Base-by-base conservation (phyloP, 768 basidiomycete species). In the Tephrocybe rancida region DNA sequence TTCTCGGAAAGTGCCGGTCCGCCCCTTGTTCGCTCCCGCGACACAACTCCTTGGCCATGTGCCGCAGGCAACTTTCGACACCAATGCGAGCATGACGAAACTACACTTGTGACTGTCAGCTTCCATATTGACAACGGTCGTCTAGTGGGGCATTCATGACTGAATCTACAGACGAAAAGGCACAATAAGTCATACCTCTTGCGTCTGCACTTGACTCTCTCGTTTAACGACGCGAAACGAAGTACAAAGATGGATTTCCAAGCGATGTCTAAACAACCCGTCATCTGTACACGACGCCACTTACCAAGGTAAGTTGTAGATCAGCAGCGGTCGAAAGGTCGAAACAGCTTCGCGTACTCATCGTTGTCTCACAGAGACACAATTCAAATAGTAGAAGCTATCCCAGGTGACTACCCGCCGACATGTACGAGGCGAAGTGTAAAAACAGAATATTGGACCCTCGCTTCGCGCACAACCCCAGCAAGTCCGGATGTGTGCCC, bases 281-380 rank as follows among this genome's bases (percentile, higher is more conserved):
- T 43, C 52, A 54, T 54, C 52, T 45, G 24, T 42, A 48, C 52
- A 54, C 44, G 44, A 46, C 39, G 52, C 46, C 52, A 54, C 45
- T 42, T 41, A 18, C 42, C 30, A 18, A 26, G 5, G 14, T 25
- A 29, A 30, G 10, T 30, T 42, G 21, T 13, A 26, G 38, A 41
- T 42, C 49, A 29, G 8, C 18, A 22, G 38, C 14, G 38, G 21
- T 6, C 8, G 38, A 6, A 41, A n/a, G n/a, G n/a, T n/a, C n/a
- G n/a, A n/a, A n/a, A n/a, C n/a, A n/a, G n/a, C n/a, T 41, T 16
- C 14, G n/a, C 14, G 38, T 8, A 41, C 7, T 32, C 30, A 6
- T 32, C 30, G 7, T 13, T 32, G 13, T 7, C 13, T 32, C 30
- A 32, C 30, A 6, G 6, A 13, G 13, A 6, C 13, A 13, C 6